phyloP scores from a whole-genome alignment of 176 grass and related monocot genomes.

The Triticum dicoccoides region DNA sequence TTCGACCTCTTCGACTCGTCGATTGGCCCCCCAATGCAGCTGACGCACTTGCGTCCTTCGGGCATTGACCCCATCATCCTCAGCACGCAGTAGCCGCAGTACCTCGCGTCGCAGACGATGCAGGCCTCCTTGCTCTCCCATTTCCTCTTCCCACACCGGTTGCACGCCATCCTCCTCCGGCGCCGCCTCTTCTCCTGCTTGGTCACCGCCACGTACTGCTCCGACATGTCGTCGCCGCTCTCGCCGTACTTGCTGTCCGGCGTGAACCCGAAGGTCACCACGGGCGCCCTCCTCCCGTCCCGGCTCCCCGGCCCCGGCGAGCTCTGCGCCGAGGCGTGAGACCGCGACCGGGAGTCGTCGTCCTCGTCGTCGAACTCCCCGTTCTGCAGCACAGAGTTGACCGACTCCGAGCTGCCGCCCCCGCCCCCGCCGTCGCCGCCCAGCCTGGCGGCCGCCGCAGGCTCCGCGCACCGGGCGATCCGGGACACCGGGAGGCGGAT shows the following conservation, averaged over 20 bases:
- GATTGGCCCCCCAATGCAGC: conserved; percentile 79
- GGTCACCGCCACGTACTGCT: conserved; percentile 50
- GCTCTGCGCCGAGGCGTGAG: conserved; percentile 48
- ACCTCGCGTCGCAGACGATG: conserved; percentile 76
- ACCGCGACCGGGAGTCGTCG: conserved; percentile 52
- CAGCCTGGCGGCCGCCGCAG: neutral
- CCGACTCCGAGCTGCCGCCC: conserved; percentile 70
- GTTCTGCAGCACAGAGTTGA: conserved; percentile 70
- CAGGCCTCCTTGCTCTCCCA: conserved; percentile 92
- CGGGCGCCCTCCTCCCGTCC: conserved; percentile 44
- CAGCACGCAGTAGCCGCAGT: conserved; percentile 80
- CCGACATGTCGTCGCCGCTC: conserved; percentile 53
- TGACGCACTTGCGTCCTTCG: conserved; percentile 84
- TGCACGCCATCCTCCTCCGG: conserved; percentile 35
- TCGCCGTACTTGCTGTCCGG: conserved; percentile 42
- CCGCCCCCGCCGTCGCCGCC: neutral
- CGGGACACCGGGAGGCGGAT: conserved; percentile 74
- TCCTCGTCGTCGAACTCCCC: conserved; percentile 58
- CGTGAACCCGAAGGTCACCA: conserved; percentile 71
- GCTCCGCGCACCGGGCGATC: conserved; percentile 50
- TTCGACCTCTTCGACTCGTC: conserved; percentile 77
- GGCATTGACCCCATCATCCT: conserved; percentile 99
- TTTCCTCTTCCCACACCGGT: conserved; percentile 83
- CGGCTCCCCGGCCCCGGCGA: conserved; percentile 36
- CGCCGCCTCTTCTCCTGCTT: conserved; percentile 41